Evolutionary conservation across 2,329 filamentous ascomycete genomes (phyloP).

Genomic region (Balansia obtecta): DNA sequence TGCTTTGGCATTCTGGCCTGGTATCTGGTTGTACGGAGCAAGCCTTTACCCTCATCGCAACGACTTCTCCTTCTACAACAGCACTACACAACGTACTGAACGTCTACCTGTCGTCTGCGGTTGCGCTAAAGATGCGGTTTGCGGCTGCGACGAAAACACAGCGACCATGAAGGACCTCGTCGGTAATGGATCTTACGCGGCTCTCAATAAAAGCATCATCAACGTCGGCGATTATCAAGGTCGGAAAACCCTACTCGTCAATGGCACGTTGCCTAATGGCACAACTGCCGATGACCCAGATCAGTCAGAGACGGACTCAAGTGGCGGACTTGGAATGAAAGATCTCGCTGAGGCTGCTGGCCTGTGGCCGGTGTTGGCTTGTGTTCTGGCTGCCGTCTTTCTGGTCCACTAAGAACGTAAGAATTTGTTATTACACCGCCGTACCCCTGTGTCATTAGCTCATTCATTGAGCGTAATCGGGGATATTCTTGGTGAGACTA

Average conservation of each 20-base stretch:
- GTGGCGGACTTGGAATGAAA: constrained; percentile 17
- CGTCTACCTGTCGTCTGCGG: constrained; percentile 27
- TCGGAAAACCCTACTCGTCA: constrained; percentile 51
- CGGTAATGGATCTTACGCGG: constrained; percentile 48
- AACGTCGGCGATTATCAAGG: constrained; percentile 34
- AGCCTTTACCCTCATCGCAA: constrained; percentile 43
- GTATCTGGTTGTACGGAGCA: constrained; percentile 50
- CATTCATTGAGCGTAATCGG: no score
- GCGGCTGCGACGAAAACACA: constrained; percentile 58
- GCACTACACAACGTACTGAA: constrained; percentile 28
- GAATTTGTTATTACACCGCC: neutral
- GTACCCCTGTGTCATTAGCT: neutral
- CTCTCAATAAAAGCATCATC: constrained; percentile 49
- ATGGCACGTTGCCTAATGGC: constrained; percentile 62
- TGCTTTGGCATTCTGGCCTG: constrained; percentile 47
- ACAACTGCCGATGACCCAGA: constrained; percentile 33
- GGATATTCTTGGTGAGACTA: no score
- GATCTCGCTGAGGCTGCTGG: constrained; percentile 27
- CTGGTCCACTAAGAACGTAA: constrained; percentile 23
- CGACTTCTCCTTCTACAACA: constrained; percentile 36
- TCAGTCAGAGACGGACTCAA: constrained; percentile 14
- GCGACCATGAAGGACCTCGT: constrained; percentile 45
- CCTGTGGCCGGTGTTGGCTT: constrained; percentile 36
- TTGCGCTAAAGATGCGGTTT: constrained; percentile 38
- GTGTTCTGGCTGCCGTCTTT: constrained; percentile 32